Conservation (phyloP, 139 green algal genomes). For the Picochlorum sp. region DNA sequence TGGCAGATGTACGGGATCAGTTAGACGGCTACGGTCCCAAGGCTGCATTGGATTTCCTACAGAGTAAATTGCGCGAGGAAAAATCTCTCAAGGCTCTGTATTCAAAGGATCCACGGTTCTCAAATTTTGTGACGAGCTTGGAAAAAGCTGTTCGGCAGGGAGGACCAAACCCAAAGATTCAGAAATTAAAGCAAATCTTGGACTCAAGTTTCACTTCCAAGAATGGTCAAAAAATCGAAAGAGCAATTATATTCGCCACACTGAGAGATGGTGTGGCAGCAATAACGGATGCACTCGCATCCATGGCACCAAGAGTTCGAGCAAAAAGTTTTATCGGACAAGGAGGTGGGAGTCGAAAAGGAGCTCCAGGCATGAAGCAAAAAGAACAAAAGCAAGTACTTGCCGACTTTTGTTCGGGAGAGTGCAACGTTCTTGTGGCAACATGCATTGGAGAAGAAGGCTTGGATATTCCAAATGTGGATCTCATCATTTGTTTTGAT, state of each 20-base stretch:
- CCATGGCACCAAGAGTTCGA: constrained; percentile 39
- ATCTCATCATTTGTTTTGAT: constrained; percentile 93
- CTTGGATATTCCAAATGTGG: constrained; percentile 91
- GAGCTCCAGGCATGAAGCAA: constrained; percentile 34
- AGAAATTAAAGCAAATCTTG: constrained; percentile 21
- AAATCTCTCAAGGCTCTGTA: constrained; percentile 17
- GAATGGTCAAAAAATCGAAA: not conserved
- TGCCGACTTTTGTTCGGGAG: constrained; percentile 42
- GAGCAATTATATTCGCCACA: constrained; percentile 73
- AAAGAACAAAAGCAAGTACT: constrained; percentile 55
- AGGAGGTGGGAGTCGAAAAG: constrained; percentile 5
- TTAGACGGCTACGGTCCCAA: constrained; percentile 34
- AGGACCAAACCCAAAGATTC: constrained; percentile 7
- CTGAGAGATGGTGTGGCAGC: constrained; percentile 61
- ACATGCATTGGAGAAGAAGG: constrained; percentile 96
- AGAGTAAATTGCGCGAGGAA: constrained; percentile 12
- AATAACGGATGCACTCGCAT: constrained; percentile 54
- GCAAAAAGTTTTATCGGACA: constrained; percentile 80
- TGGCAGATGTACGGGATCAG: constrained; percentile 29
- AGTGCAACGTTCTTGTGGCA: constrained; percentile 77
- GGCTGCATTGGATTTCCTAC: not conserved
- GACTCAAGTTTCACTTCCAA: constrained; percentile 1
- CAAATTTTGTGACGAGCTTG: constrained; percentile 12
- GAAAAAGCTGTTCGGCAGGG: constrained; percentile 11
- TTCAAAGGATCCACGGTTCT: constrained; percentile 21